These are phyloP conservation scores for Dentiscutata heterogama DNA, from an alignment of 371 early-diverging fungal genomes.

Conservation along the genomic window DNA sequence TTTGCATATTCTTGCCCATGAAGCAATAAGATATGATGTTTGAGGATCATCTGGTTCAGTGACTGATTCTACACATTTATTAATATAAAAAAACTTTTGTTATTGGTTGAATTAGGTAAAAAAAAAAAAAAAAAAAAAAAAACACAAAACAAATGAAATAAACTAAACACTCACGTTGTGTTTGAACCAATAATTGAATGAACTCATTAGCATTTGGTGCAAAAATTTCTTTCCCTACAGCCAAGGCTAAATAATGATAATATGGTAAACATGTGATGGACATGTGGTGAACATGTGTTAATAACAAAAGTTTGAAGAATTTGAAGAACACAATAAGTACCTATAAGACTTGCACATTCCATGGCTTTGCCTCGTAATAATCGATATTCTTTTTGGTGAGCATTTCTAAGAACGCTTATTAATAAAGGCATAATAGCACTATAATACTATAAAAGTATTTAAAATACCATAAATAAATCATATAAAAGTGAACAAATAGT, in stretches of 20 bases:
- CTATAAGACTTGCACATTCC: conserved; percentile 89
- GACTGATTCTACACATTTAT: conserved; percentile 56
- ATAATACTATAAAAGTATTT: conserved; percentile 70
- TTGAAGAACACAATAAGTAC: conserved; percentile 28
- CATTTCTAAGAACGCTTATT: conserved; percentile 85
- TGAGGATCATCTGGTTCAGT: conserved; percentile 93
- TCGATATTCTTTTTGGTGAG: conserved; percentile 86
- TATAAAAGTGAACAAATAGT: background rate
- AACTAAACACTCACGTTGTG: conserved; percentile 63
- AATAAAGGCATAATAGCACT: conserved; percentile 93
- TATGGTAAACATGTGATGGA: too few relatives aligned
- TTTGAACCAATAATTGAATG: conserved; percentile 80
- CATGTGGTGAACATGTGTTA: background rate
- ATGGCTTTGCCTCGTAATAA: conserved; percentile 94
- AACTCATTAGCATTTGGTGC: conserved; percentile 81
- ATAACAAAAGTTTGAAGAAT: background rate
- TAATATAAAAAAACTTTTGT: background rate
- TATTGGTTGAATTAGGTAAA: background rate
- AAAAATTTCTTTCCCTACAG: conserved; percentile 92
- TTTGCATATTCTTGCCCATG: conserved; percentile 97
- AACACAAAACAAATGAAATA: background rate
- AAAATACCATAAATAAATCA: background rate
- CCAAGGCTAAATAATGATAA: conserved; percentile 87
- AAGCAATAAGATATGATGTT: conserved; percentile 89
- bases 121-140: too few relatives aligned